A percentile compares a stretch with the other conserved stretches of the same genome.
Conservation (phyloP, 192 early-diverging fungal genomes). For the Phlyctochytrium arcticum region DNA sequence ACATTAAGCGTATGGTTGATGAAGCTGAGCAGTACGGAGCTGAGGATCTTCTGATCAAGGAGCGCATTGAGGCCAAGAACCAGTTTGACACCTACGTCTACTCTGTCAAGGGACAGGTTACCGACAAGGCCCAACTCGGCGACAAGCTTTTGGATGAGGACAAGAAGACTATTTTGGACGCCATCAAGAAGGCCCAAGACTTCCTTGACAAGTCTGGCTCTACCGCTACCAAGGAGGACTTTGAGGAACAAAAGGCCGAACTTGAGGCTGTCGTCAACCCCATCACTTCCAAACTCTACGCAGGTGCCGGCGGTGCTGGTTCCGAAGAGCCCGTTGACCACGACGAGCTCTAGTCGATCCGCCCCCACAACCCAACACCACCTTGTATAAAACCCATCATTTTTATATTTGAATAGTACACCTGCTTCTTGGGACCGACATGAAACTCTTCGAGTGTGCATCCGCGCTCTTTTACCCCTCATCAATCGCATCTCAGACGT, state of each 20-base stretch:
- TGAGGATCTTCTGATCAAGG: constrained; percentile 79
- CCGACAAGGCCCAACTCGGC: constrained; percentile 79
- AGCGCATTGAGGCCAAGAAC: constrained; percentile 87
- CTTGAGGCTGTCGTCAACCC: constrained; percentile 92
- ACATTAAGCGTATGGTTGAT: constrained; percentile 94
- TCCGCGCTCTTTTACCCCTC: too few species aligned
- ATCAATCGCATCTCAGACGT: too few species aligned
- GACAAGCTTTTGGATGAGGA: constrained; percentile 83
- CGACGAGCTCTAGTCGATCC: constrained; percentile 75
- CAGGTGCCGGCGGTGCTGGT: constrained; percentile 50
- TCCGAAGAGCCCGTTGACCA: constrained; percentile 61
- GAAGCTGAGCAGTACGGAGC: constrained; percentile 94
- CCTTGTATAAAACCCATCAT: too few species aligned
- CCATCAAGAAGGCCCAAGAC: constrained; percentile 69
- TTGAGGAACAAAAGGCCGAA: constrained; percentile 94
- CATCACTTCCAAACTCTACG: constrained; percentile 89
- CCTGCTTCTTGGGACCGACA: too few species aligned
- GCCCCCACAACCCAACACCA: too few species aligned
- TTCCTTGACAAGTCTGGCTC: constrained; percentile 83
- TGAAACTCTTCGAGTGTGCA: too few species aligned
- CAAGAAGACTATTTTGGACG: constrained; percentile 82
- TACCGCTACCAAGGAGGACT: constrained; percentile 92
- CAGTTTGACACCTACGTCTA: constrained; percentile 88
- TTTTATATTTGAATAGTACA: too few species aligned
- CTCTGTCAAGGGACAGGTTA: constrained; percentile 81